These are phyloP conservation scores for Chlorella vulgaris DNA, from an alignment of 139 green algal genomes.

Conservation along the genomic window DNA sequence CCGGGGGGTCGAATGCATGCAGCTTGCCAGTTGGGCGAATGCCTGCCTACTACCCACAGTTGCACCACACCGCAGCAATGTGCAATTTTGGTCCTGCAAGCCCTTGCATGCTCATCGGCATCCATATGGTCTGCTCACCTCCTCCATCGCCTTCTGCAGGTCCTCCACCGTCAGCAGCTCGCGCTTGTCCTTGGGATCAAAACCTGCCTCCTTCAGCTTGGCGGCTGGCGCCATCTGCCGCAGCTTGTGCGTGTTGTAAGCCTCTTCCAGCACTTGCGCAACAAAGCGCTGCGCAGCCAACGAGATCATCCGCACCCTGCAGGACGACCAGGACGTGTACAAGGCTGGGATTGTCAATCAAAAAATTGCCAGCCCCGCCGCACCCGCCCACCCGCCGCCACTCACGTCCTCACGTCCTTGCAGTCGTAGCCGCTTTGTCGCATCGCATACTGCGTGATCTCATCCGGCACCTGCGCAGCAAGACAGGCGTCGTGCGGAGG, in stretches of 20 bases:
- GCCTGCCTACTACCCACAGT: too few relatives aligned
- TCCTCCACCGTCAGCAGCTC: slow-evolving; percentile 48
- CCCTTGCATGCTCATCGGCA: not conserved
- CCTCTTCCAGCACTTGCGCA: slow-evolving; percentile 44
- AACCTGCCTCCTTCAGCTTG: slow-evolving; percentile 42
- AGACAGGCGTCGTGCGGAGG: too few relatives aligned
- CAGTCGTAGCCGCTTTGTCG: slow-evolving; percentile 38
- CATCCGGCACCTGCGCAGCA: slow-evolving; percentile 53
- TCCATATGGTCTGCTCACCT: slow-evolving; percentile 30
- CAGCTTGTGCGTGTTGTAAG: slow-evolving; percentile 40
- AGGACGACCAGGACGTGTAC: not conserved
- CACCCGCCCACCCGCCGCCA: too few relatives aligned
- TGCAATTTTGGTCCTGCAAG: not conserved
- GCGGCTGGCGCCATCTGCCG: slow-evolving; percentile 30
- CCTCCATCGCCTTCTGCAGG: slow-evolving; percentile 44
- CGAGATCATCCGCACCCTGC: slow-evolving; percentile 54
- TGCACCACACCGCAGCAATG: too few relatives aligned
- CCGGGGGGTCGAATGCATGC: too few relatives aligned
- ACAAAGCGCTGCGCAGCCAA: slow-evolving; percentile 59
- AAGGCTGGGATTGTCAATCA: not conserved
- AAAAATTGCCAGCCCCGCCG: too few relatives aligned
- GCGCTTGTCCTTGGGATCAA: slow-evolving; percentile 45
- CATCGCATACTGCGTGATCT: slow-evolving; percentile 53
- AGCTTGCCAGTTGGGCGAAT: too few relatives aligned
- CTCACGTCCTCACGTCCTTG: slow-evolving; percentile 47